Base-by-base conservation (phyloP, 257 asterid genomes). In the Fraxinus quadrangulata region DNA sequence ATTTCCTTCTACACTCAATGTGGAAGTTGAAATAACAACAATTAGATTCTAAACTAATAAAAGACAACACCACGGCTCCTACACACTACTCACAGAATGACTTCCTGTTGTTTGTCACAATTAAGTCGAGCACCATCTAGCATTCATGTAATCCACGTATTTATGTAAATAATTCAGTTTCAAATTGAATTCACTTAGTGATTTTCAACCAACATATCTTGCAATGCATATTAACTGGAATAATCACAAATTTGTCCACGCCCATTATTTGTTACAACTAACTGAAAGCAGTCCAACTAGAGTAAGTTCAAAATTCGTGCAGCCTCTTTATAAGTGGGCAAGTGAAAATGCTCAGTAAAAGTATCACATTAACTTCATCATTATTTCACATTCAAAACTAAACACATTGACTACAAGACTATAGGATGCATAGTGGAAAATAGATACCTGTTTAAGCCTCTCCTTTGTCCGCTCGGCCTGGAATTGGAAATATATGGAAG, bases 401-500 rank as follows among this genome's bases (percentile, higher is more conserved):
- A n/a, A 11, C 51, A 63, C 14, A 63, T 24, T 63, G 16, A 24
- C 5, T 7, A 10, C 1, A 63, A 63, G 17, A 23, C 3, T 2
- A 24, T 65, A 34, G 36, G 40, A 47, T 51, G 34, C 59, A 67
- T 42, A 23, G n/a, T 77, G 67, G 77, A 74, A 81, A 80, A 59
- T 37, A 63, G 71, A 47, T 88, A 92, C 99, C 97, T 90, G 92
- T 82, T 87, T 84, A 65, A 77, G 87, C 82, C 97, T 88, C 82
- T 85, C 88, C 88, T 85, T 88, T 14, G 79, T 90, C 84, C 84
- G 79, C 73, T 87, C 94, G 4, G 86, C 96, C 99, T 95, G 97
- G 70, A 82, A 89, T 71, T 72, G 63, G 73, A 74, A 82, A 69
- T 78, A 66, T 71, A 31, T 31, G 65, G 16, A 69, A 82, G 19